Conservation (phyloP, 805 yeast species). For the Pichia occidentalis region DNA sequence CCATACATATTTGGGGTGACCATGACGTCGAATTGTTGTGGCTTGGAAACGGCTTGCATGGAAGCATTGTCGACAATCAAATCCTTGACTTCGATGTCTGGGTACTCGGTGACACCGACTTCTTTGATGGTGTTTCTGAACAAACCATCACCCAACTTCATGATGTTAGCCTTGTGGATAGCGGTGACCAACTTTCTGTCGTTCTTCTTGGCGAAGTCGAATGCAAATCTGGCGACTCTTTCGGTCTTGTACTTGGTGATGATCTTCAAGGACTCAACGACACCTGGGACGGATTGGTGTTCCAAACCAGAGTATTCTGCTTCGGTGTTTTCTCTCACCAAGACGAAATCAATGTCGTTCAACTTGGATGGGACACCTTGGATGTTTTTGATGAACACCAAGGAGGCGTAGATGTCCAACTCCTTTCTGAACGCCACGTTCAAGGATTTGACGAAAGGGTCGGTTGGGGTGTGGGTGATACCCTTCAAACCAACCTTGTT, state of each 20-base stretch:
- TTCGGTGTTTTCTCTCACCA: constrained; percentile 98
- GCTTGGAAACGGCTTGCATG: constrained; percentile 98
- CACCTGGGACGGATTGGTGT: constrained; percentile 96
- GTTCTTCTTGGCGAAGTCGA: constrained; percentile 89
- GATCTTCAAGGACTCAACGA: constrained; percentile 92
- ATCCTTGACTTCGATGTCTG: constrained; percentile 75
- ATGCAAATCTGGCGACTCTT: constrained; percentile 95
- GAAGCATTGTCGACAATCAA: constrained; percentile 98
- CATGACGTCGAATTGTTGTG: constrained; percentile 96
- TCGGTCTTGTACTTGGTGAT: constrained; percentile 92
- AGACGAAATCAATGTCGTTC: constrained; percentile 82
- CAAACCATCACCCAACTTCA: constrained; percentile 97
- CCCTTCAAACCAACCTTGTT: constrained; percentile 97
- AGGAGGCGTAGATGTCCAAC: constrained; percentile 89
- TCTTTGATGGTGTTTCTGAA: constrained; percentile 91
- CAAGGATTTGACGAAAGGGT: constrained; percentile 71
- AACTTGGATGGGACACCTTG: constrained; percentile 92
- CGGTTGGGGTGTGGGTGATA: constrained; percentile 84
- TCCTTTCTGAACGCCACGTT: constrained; percentile 97
- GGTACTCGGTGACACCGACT: constrained; percentile 79
- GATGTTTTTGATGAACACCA: constrained; percentile 87
- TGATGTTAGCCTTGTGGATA: constrained; percentile 97
- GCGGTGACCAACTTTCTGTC: constrained; percentile 91
- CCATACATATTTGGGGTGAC: constrained; percentile 98
- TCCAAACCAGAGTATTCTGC: constrained; percentile 98